These are phyloP conservation scores for Marsdenia floribunda DNA, from an alignment of 257 asterid species.

Conservation along the genomic window DNA sequence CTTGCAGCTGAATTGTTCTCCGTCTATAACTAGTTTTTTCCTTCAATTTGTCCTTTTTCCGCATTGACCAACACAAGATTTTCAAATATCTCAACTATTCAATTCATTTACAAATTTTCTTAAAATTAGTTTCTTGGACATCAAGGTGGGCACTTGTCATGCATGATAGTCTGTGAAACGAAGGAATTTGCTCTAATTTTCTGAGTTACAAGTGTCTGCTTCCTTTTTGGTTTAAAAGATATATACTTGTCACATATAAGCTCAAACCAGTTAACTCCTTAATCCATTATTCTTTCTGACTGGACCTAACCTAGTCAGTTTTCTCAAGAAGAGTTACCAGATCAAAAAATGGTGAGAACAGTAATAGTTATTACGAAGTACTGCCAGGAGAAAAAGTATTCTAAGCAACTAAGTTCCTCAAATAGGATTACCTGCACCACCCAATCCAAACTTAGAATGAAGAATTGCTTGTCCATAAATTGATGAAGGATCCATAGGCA, in stretches of 20 bases:
- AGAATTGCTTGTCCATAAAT: conserved; percentile 92
- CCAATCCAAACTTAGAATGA: conserved; percentile 89
- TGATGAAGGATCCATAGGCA: conserved; percentile 88
- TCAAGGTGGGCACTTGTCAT: neutral
- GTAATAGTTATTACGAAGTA: neutral
- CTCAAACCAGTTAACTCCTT: neutral
- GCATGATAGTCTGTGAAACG: too few species aligned
- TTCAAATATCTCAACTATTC: neutral
- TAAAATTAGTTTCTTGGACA: neutral
- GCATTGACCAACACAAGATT: neutral
- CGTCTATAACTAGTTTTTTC: neutral
- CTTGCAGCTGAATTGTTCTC: neutral
- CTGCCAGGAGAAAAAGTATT: neutral
- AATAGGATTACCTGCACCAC: conserved; percentile 64
- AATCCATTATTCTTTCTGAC: neutral
- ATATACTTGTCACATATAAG: neutral
- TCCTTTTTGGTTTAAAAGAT: neutral
- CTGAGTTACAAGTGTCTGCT: neutral
- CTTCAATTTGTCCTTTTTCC: neutral
- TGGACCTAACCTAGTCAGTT: neutral
- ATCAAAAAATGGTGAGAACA: neutral
- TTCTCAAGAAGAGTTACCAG: neutral
- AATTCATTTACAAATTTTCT: neutral
- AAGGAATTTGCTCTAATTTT: neutral
- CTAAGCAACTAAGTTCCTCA: neutral